phyloP scores from a whole-genome alignment of 2,329 filamentous ascomycete genomes.

The Cladobotryum protrusum region DNA sequence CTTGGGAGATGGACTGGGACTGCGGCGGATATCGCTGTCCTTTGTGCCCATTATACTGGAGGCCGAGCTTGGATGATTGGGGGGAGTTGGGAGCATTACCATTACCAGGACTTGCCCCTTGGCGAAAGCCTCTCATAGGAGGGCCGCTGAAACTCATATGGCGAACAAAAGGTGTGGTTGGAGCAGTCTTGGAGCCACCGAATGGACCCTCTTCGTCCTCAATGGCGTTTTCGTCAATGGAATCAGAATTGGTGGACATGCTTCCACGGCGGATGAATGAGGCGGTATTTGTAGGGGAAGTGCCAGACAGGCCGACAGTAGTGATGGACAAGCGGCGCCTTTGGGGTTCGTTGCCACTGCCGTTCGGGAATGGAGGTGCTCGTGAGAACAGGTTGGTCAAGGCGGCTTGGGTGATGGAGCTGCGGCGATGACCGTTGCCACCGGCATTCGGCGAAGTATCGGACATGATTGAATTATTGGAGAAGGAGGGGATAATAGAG shows the following conservation, averaged over 20 bases:
- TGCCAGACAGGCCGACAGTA: constrained; percentile 67
- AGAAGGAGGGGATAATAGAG: not conserved
- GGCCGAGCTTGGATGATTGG: constrained; percentile 28
- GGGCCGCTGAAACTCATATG: constrained; percentile 87
- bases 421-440: constrained; percentile 44
- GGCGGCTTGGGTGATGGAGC: constrained; percentile 51
- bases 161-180: constrained; percentile 69
- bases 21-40: constrained; percentile 15
- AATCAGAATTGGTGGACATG: constrained; percentile 61
- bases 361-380: constrained; percentile 39
- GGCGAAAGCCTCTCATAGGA: constrained; percentile 54
- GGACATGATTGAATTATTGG: constrained; percentile 26
- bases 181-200: constrained; percentile 48
- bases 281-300: constrained; percentile 53
- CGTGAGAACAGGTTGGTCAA: constrained; percentile 54
- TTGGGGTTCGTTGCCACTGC: constrained; percentile 47
- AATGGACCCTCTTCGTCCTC: constrained; percentile 59
- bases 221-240: constrained; percentile 65
- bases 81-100: constrained; percentile 49
- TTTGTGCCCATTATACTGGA: constrained; percentile 27
- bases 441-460: constrained; percentile 29
- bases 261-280: constrained; percentile 57
- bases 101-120: constrained; percentile 55
- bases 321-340: constrained; percentile 68
- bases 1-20: constrained; percentile 9